Evolutionary conservation across 2,329 filamentous ascomycete species (phyloP).

Genomic region (Mycosphaerella sp.): DNA sequence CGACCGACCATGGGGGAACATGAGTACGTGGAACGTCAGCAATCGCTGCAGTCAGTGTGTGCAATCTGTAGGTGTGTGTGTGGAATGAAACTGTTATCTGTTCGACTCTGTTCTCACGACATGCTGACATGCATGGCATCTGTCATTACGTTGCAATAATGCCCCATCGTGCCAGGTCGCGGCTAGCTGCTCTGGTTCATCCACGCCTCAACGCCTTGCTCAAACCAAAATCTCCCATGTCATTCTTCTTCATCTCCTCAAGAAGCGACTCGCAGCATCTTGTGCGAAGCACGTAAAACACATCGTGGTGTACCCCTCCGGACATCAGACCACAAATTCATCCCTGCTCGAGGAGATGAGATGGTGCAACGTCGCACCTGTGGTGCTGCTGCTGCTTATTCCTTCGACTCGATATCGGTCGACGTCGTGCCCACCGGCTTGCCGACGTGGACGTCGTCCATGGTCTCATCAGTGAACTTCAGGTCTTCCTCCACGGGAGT

Average conservation of each 20-base stretch:
- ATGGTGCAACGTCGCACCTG: constrained; percentile 8
- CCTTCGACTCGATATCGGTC: constrained; percentile 13
- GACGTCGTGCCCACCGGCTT: constrained; percentile 13
- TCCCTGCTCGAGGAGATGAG: constrained; percentile 13
- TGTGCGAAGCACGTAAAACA: background rate
- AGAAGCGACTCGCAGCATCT: background rate
- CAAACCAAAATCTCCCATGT: background rate
- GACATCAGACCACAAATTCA: constrained; percentile 4
- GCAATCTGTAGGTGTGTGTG: background rate
- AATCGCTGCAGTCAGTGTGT: no score
- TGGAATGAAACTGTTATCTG: background rate
- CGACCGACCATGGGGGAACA: background rate
- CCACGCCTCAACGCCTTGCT: constrained; percentile 5
- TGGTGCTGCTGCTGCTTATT: background rate
- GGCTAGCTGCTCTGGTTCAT: constrained; percentile 1
- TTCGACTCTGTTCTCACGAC: background rate
- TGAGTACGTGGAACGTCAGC: no score
- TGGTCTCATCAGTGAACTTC: constrained; percentile 75
- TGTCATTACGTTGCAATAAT: background rate
- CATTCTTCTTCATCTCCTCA: background rate
- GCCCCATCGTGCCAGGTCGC: background rate
- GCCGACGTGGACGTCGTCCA: constrained; percentile 56
- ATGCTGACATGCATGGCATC: background rate
- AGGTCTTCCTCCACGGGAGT: constrained; percentile 75
- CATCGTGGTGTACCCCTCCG: background rate